phyloP scores from a whole-genome alignment of 345 rosid species.

The Aquilaria sinensis region DNA sequence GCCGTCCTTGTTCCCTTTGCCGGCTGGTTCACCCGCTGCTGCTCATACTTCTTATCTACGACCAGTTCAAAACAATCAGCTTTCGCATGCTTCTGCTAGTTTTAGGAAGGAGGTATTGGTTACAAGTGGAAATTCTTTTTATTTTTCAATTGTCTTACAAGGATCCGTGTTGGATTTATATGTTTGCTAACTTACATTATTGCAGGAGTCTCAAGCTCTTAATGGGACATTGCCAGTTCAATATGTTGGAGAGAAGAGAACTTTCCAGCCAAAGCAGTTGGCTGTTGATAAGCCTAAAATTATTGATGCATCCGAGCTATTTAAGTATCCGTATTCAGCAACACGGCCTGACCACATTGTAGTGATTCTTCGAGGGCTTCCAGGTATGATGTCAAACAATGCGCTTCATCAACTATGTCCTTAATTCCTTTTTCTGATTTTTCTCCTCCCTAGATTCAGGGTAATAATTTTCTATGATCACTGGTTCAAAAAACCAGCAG shows the following conservation, averaged over 20 bases:
- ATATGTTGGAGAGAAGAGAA: conserved; percentile 21
- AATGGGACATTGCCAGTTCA: conserved; percentile 27
- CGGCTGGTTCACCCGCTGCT: conserved; percentile 23
- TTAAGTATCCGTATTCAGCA: conserved; percentile 59
- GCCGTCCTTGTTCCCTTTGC: conserved; percentile 47
- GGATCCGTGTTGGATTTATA: too few species aligned
- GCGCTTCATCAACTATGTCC: not conserved
- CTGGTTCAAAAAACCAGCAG: not conserved
- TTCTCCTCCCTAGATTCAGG: not conserved
- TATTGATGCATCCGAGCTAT: conserved; percentile 62
- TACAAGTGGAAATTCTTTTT: not conserved
- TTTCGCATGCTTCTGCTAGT: conserved; percentile 17
- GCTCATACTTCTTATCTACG: conserved; percentile 23
- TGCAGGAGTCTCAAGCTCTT: conserved; percentile 25
- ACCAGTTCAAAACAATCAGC: conserved; percentile 14
- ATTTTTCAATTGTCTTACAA: not conserved
- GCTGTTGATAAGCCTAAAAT: conserved; percentile 44
- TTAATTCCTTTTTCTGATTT: not conserved
- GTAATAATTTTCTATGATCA: not conserved
- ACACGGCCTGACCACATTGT: conserved; percentile 84
- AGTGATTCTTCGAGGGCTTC: conserved; percentile 86
- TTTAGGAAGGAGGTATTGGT: conserved; percentile 26
- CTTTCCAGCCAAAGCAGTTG: conserved; percentile 27
- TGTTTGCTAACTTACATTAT: too few species aligned
- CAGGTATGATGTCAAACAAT: conserved; percentile 38